phyloP scores from a whole-genome alignment of 257 asterid genomes.

The Petunia secreta region DNA sequence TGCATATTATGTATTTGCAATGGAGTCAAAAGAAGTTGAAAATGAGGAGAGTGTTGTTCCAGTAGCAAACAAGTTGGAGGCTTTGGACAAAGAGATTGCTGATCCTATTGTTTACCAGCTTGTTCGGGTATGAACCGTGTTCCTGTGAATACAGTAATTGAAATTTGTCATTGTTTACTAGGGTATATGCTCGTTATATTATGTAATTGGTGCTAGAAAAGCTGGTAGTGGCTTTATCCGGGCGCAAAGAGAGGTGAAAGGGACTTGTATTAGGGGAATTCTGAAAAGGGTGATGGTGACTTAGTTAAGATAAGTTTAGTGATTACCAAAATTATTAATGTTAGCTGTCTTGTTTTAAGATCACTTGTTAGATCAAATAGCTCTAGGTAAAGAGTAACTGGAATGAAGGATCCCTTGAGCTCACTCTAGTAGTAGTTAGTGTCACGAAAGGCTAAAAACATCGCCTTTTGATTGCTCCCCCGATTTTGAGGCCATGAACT shows the following conservation, averaged over 20 bases:
- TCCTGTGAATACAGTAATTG: neutral
- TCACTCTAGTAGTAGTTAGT: neutral
- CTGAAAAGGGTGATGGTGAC: neutral
- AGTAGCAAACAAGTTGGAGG: slow-evolving; percentile 21
- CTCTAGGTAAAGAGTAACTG: neutral
- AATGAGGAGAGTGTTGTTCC: slow-evolving; percentile 40
- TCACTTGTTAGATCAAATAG: neutral
- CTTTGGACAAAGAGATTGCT: slow-evolving; percentile 40
- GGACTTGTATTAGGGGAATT: neutral
- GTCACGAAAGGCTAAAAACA: neutral
- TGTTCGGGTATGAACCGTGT: slow-evolving; percentile 57
- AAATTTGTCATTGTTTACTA: slow-evolving; percentile 3
- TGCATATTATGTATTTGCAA: slow-evolving; percentile 45
- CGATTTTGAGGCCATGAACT: neutral
- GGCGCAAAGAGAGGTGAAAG: neutral
- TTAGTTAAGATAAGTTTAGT: slow-evolving; percentile 3
- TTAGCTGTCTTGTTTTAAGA: neutral
- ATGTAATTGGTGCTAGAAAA: neutral
- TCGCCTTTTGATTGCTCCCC: neutral
- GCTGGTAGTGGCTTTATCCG: neutral
- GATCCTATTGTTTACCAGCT: slow-evolving; percentile 88
- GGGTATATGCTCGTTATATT: neutral
- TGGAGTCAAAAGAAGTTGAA: slow-evolving; percentile 49
- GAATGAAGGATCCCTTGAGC: slow-evolving; percentile 9
- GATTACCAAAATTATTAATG: neutral